Evolutionary conservation across 139 green algal species (phyloP).

Genomic region (Pedinophyceae sp.): DNA sequence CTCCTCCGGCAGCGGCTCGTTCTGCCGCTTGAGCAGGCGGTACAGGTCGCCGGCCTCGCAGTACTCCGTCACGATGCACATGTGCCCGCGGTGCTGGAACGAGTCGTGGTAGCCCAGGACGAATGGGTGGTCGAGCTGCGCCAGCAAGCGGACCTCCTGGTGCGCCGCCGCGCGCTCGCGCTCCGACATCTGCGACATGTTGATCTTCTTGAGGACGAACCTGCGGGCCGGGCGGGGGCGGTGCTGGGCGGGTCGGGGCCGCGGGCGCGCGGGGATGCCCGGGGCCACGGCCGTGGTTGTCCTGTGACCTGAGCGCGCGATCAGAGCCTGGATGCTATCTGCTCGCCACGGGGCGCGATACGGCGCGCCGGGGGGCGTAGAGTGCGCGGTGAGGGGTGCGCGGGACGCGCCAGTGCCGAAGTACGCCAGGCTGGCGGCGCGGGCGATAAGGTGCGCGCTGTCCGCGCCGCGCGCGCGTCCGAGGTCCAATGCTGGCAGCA

Average conservation of each 20-base stretch:
- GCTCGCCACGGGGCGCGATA: too few species aligned
- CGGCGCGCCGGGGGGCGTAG: too few species aligned
- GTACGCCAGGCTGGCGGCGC: too few species aligned
- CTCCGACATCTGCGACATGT: slow-evolving; percentile 12
- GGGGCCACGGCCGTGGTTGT: too few species aligned
- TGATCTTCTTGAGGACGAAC: slow-evolving; percentile 40
- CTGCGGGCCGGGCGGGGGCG: slow-evolving; percentile 1
- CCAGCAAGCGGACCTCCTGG: slow-evolving; percentile 32
- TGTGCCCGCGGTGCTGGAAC: slow-evolving; percentile 30
- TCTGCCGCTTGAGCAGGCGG: slow-evolving; percentile 14
- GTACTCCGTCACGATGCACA: slow-evolving; percentile 49
- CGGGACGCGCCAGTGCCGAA: background rate
- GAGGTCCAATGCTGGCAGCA: too few species aligned
- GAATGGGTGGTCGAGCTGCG: slow-evolving; percentile 27
- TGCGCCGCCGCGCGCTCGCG: slow-evolving; percentile 22
- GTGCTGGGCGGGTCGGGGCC: too few species aligned
- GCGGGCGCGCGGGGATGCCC: too few species aligned
- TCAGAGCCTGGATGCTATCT: too few species aligned
- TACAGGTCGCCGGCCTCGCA: slow-evolving; percentile 42
- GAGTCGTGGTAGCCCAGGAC: slow-evolving; percentile 37
- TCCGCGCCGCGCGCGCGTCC: too few species aligned
- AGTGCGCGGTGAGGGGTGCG: background rate
- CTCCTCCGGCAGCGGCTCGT: slow-evolving; percentile 17
- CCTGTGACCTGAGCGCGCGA: too few species aligned
- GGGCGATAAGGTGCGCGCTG: too few species aligned